Evolutionary conservation across 108 stramenopile genomes (phyloP), one percentile per base, ranked within the genome.

Genomic region (Fragilaria radians): DNA sequence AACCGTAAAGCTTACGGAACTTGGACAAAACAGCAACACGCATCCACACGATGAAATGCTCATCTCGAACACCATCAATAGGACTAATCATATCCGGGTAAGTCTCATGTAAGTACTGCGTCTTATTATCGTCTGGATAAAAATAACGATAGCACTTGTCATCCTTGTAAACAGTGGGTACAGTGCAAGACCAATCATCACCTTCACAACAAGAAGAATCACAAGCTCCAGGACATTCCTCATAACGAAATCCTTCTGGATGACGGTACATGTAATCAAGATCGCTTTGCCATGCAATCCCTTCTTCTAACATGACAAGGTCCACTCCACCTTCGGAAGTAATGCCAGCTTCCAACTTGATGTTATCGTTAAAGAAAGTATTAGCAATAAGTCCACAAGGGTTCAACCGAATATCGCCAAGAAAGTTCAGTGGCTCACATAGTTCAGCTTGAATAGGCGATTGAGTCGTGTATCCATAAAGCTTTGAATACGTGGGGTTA

Each of bases 21-120:
- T 56, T 73, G 0, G 97, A 89, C 7, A 93, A 61, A 0, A 89
- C 91, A 1, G 97, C 97, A 2, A 82, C 76, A 17, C 97, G 76
- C 99, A 99, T 99, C 99, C 99, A 99, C 4, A 99, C 98, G 4
- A 97, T 82, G 72, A 99, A 99, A 67, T 97, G 97, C 61, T 99
- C 97, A 65, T 98, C 86, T 11, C 71, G 77, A 1, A 99, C 98
- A 4, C 96, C 95, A 32, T 94, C 93, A 3, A 95, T 46, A 3
- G 95, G 88, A 67, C 63, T 80, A 27, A 91, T 80, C 5, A 87
- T 65, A 58, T 76, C 73, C 9, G 88, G 84, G 42, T 93, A 89
- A 7, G 89, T 86, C 59, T 95, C 88, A 68, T 93, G 83, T 27
- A 91, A 56, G 57, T 91, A 93, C 52, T 82, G 86, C 3, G 86